phyloP scores from a whole-genome alignment of 768 basidiomycete species.

The Hydnomerulius pinastri region DNA sequence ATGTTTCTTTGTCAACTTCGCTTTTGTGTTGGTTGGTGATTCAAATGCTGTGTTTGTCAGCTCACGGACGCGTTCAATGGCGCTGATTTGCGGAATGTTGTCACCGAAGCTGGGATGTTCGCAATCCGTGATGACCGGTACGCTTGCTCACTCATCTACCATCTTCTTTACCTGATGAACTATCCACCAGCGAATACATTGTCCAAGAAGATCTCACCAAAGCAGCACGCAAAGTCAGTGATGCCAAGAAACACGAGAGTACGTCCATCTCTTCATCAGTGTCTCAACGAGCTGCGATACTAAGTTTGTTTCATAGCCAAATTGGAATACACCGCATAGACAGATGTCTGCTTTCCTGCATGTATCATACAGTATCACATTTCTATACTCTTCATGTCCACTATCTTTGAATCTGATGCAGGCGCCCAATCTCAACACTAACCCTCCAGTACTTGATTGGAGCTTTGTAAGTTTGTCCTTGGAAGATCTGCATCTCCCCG shows the following conservation, averaged over 20 bases:
- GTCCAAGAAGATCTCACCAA: slow-evolving; percentile 96
- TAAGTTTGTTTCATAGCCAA: slow-evolving; percentile 33
- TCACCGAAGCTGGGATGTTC: slow-evolving; percentile 97
- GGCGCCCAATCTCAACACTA: too few relatives aligned
- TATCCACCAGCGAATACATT: slow-evolving; percentile 68
- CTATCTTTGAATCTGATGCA: too few relatives aligned
- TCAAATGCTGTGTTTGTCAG: slow-evolving; percentile 35
- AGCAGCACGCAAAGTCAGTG: slow-evolving; percentile 91
- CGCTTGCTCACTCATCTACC: slow-evolving; percentile 18
- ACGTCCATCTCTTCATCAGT: slow-evolving; percentile 32
- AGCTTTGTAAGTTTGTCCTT: too few relatives aligned
- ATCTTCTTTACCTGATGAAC: slow-evolving; percentile 3
- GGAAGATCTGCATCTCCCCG: too few relatives aligned
- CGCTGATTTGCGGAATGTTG: slow-evolving; percentile 92
- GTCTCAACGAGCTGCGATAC: slow-evolving; percentile 1
- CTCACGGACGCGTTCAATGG: slow-evolving; percentile 94
- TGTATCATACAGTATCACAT: slow-evolving; percentile 31
- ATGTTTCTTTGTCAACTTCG: too few relatives aligned
- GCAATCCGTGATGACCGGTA: slow-evolving; percentile 95
- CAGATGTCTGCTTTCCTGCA: background rate
- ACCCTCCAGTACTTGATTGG: too few relatives aligned
- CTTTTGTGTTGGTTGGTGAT: slow-evolving; percentile 1
- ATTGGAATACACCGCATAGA: slow-evolving; percentile 45
- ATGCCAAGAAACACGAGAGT: slow-evolving; percentile 99
- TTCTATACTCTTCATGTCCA: slow-evolving; percentile 4